Percentiles rank a stretch among this genome's conserved stretches.
Conservation (phyloP, 2,329 filamentous ascomycete species). For the Berkeleyomyces basicola region DNA sequence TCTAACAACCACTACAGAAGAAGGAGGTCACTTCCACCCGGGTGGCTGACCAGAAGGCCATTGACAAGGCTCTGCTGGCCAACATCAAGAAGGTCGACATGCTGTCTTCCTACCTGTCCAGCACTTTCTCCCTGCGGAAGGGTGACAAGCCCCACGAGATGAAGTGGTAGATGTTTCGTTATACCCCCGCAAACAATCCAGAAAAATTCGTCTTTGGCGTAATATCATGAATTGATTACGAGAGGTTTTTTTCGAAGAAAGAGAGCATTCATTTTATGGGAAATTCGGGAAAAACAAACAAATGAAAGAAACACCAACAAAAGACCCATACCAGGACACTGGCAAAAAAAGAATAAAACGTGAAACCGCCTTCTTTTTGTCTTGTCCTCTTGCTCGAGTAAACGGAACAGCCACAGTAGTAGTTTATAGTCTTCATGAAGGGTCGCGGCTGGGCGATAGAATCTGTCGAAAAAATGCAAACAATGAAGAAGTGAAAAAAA, state of each 20-base stretch:
- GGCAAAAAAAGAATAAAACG: constrained; percentile 12
- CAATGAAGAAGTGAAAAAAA: constrained; percentile 11
- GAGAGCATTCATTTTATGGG: constrained; percentile 3
- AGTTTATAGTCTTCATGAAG: neutral
- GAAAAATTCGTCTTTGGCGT: constrained; percentile 14
- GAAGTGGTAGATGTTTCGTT: constrained; percentile 62
- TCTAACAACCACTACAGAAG: constrained; percentile 47
- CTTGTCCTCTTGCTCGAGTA: neutral
- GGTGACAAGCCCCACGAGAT: constrained; percentile 99
- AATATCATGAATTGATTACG: constrained; percentile 13
- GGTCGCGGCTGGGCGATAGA: neutral
- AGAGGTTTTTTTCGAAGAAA: constrained; percentile 12
- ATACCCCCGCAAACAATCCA: constrained; percentile 17
- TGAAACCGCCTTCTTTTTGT: constrained; percentile 6
- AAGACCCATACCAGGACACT: constrained; percentile 9
- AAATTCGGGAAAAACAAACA: constrained; percentile 9
- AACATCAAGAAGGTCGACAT: constrained; percentile 97
- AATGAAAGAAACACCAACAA: constrained; percentile 12
- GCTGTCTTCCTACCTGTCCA: constrained; percentile 83
- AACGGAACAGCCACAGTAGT: neutral
- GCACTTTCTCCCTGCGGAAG: constrained; percentile 96
- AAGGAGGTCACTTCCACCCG: constrained; percentile 87
- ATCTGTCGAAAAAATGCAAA: neutral
- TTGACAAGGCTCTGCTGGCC: constrained; percentile 90
- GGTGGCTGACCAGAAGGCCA: constrained; percentile 91